phyloP scores from a whole-genome alignment of 2,329 filamentous ascomycete species.

The Aureobasidium sp. region DNA sequence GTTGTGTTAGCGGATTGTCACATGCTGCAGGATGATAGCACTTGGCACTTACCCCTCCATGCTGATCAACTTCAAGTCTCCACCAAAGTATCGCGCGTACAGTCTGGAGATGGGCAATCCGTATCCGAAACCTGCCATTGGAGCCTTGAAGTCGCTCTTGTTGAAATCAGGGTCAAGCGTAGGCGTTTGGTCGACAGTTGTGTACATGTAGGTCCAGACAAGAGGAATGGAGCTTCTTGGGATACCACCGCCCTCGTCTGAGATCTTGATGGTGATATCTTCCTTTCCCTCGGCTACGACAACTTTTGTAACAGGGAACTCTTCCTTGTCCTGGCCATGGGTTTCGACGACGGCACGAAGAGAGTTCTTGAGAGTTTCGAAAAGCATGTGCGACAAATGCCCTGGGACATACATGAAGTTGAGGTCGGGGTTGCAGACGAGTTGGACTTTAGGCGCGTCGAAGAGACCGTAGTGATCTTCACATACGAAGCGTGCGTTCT shows the following conservation, averaged over 20 bases:
- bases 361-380: constrained; percentile 98
- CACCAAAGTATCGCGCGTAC: constrained; percentile 95
- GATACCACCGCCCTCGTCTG: constrained; percentile 93
- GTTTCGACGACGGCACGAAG: constrained; percentile 92
- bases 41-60: constrained; percentile 80
- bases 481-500: constrained; percentile 97
- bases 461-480: constrained; percentile 98
- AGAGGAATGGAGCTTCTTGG: constrained; percentile 86
- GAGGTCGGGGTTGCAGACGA: constrained; percentile 87
- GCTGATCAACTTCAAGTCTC: constrained; percentile 93
- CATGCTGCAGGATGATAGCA: background rate
- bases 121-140: constrained; percentile 99
- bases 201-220: constrained; percentile 99
- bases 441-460: constrained; percentile 90
- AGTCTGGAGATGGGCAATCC: constrained; percentile 87
- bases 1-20: constrained; percentile 16
- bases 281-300: constrained; percentile 97
- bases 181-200: constrained; percentile 91
- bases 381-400: constrained; percentile 98
- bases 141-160: constrained; percentile 98
- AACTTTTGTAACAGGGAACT: constrained; percentile 93
- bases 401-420: constrained; percentile 99
- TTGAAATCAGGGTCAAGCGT: constrained; percentile 96
- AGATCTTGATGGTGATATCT: constrained; percentile 98
- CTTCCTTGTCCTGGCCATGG: constrained; percentile 89